Evolutionary conservation across 768 basidiomycete species (phyloP).

Genomic region (Tremella yokohamensis): DNA sequence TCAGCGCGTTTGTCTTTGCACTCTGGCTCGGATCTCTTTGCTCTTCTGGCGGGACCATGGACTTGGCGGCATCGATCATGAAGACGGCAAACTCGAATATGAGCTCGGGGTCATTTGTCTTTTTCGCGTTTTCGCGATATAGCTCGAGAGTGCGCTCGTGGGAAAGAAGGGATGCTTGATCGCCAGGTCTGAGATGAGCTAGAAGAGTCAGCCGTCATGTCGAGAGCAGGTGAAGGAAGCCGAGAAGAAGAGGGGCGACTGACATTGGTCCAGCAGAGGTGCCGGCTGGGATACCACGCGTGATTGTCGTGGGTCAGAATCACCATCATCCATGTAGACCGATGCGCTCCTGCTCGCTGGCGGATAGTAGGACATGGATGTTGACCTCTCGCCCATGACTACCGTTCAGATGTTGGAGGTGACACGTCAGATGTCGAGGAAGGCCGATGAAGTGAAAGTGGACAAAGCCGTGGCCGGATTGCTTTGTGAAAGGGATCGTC

Average conservation of each 20-base stretch:
- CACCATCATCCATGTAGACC: conserved; percentile 6
- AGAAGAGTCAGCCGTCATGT: conserved; percentile 1
- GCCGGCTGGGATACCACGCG: conserved; percentile 38
- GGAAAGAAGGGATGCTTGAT: conserved; percentile 84
- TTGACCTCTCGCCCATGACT: not conserved
- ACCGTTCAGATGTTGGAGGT: not conserved
- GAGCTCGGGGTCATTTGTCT: conserved; percentile 94
- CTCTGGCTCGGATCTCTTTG: conserved; percentile 16
- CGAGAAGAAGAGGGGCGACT: conserved; percentile 15
- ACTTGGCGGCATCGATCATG: conserved; percentile 96
- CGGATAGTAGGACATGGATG: conserved; percentile 1
- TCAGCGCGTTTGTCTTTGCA: conserved; percentile 19
- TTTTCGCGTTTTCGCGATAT: conserved; percentile 96
- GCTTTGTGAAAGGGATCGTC: too few relatives aligned
- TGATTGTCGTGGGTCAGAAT: conserved; percentile 16
- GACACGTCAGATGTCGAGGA: too few relatives aligned
- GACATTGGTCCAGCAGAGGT: conserved; percentile 49
- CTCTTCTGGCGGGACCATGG: conserved; percentile 58
- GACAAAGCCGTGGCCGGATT: too few relatives aligned
- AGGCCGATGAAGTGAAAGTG: too few relatives aligned
- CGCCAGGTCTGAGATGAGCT: conserved; percentile 84
- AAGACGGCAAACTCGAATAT: conserved; percentile 99
- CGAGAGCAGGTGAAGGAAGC: not conserved
- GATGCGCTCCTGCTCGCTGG: conserved; percentile 1
- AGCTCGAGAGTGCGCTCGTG: conserved; percentile 95